phyloP scores from a whole-genome alignment of 768 basidiomycete species.

The Podaxis sp. region DNA sequence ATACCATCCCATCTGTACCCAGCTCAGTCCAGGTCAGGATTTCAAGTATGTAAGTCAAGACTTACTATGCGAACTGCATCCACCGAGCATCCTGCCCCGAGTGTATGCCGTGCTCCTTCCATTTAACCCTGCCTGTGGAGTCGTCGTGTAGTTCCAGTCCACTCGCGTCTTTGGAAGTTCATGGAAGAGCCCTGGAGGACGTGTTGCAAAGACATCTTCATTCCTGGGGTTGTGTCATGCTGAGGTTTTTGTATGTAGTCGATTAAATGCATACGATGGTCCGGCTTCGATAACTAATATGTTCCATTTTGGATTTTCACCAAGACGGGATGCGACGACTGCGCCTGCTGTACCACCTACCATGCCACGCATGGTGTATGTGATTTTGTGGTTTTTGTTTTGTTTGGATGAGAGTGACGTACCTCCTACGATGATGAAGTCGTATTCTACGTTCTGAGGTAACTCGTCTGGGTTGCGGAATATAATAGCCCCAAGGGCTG shows the following conservation, averaged over 20 bases:
- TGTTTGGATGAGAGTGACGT: not conserved
- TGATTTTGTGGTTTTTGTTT: not conserved
- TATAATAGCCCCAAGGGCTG: not conserved
- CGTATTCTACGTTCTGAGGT: not conserved
- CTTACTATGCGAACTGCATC: constrained; percentile 15
- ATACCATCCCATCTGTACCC: constrained; percentile 22
- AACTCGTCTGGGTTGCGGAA: not conserved
- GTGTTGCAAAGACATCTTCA: constrained; percentile 4
- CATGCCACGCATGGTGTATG: not conserved
- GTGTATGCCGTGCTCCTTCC: constrained; percentile 5
- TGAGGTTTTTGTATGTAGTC: not conserved
- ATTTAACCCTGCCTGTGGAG: constrained; percentile 6
- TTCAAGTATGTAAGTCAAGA: not conserved
- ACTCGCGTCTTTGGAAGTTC: constrained; percentile 6
- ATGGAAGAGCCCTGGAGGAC: not conserved
- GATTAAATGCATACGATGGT: constrained; percentile 4
- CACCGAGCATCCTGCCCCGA: constrained; percentile 11
- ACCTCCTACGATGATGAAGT: constrained; percentile 14
- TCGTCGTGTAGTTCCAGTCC: constrained; percentile 17
- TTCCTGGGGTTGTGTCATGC: not conserved
- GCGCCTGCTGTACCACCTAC: constrained; percentile 13
- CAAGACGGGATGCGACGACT: constrained; percentile 8
- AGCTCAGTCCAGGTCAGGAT: not conserved
- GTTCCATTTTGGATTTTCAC: constrained; percentile 9
- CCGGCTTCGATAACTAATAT: constrained; percentile 15